These are phyloP conservation scores for Grammothele lineata DNA, from an alignment of 768 basidiomycete genomes.

Conservation along the genomic window DNA sequence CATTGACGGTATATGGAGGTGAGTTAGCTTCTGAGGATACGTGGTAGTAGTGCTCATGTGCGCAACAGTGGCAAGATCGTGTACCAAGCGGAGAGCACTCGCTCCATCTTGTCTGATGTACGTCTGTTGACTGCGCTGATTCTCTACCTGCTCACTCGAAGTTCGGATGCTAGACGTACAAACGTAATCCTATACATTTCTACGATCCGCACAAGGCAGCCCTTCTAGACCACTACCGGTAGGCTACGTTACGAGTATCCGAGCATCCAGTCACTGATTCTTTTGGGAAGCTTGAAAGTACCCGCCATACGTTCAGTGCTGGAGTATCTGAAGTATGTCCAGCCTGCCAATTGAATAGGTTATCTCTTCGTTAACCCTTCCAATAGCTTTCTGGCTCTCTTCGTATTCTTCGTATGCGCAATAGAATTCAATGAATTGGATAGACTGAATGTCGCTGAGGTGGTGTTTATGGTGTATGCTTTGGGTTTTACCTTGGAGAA, in stretches of 20 bases:
- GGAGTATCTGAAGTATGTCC: slow-evolving; percentile 75
- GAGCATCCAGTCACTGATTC: no score
- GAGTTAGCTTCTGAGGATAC: not conserved
- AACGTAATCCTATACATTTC: slow-evolving; percentile 85
- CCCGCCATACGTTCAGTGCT: slow-evolving; percentile 87
- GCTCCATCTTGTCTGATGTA: slow-evolving; percentile 88
- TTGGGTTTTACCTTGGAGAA: slow-evolving; percentile 90
- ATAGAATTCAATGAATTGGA: slow-evolving; percentile 69
- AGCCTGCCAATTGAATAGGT: no score
- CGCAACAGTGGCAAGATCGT: slow-evolving; percentile 76
- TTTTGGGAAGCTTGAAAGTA: slow-evolving; percentile 71
- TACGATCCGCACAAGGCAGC: slow-evolving; percentile 95
- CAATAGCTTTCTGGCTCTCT: slow-evolving; percentile 71
- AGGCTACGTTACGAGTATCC: no score
- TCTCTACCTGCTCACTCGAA: not conserved
- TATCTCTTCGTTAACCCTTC: no score
- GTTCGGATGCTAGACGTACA: slow-evolving; percentile 69
- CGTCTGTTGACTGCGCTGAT: slow-evolving; percentile 16
- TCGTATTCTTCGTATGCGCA: slow-evolving; percentile 73
- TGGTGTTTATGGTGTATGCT: slow-evolving; percentile 72
- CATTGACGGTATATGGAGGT: slow-evolving; percentile 81
- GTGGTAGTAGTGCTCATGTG: slow-evolving; percentile 14
- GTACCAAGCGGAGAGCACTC: slow-evolving; percentile 83
- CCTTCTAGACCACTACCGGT: slow-evolving; percentile 94
- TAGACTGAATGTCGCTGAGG: slow-evolving; percentile 61